A percentile compares a stretch with the other conserved stretches of the same genome.
phyloP scores from a whole-genome alignment of 495 filamentous ascomycete species.

The Lentithecium fluviatile region DNA sequence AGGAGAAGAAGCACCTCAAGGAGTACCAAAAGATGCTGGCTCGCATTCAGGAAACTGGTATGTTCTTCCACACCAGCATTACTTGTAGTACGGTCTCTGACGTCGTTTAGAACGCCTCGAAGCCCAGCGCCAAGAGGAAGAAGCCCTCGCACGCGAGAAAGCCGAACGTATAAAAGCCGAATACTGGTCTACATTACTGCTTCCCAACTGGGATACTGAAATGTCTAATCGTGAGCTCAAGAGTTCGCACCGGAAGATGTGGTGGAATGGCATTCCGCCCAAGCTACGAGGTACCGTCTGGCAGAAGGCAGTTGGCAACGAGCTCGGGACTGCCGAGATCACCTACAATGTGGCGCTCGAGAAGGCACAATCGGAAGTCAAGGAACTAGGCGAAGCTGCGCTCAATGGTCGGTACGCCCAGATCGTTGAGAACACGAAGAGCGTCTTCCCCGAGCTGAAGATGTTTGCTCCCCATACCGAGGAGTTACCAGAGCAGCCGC shows the following conservation, averaged over 20 bases:
- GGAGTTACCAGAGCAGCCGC: conserved; percentile 59
- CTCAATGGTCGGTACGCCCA: conserved; percentile 64
- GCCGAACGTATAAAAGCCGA: conserved; percentile 61
- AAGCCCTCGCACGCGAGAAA: conserved; percentile 63
- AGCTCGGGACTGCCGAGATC: conserved; percentile 70
- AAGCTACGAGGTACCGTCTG: conserved; percentile 81
- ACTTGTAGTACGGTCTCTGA: conserved; percentile 1
- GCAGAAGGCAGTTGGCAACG: conserved; percentile 84
- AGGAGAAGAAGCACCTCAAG: conserved; percentile 86
- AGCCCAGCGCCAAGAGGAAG: conserved; percentile 48
- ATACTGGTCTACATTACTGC: conserved; percentile 85
- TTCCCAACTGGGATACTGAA: conserved; percentile 80
- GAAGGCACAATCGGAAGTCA: conserved; percentile 67
- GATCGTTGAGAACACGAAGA: conserved; percentile 67
- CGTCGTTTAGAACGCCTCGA: conserved; percentile 45
- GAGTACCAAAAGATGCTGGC: conserved; percentile 96
- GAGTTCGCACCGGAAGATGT: conserved; percentile 69
- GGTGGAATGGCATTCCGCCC: conserved; percentile 89
- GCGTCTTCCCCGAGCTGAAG: conserved; percentile 71
- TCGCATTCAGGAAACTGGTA: conserved; percentile 68
- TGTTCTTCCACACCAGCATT: conserved; percentile 26
- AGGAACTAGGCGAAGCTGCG: conserved; percentile 36
- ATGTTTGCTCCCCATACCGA: conserved; percentile 56
- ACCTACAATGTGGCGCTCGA: conserved; percentile 78
- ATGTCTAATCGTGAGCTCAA: conserved; percentile 58